Conservation (phyloP, 306 rosid genomes). For the Cucumis melo region DNA sequence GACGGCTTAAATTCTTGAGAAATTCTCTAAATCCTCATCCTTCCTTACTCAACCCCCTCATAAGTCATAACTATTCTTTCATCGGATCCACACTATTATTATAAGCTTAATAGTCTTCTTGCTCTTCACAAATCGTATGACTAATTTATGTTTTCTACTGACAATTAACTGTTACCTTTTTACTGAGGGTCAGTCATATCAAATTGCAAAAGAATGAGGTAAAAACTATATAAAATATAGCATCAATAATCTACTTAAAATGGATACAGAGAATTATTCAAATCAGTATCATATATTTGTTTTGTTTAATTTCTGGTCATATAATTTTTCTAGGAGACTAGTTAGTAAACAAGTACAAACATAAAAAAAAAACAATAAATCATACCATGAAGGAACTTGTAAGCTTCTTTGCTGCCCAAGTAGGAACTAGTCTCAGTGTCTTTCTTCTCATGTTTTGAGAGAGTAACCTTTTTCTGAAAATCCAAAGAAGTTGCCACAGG, state of each 20-base stretch:
- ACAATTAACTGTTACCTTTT: not conserved
- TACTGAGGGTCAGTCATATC: not conserved
- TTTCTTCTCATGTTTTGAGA: constrained; percentile 46
- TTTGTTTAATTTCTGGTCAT: not conserved
- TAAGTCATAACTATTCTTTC: not conserved
- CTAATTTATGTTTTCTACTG: not conserved
- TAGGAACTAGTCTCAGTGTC: constrained; percentile 19
- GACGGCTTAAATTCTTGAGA: not conserved
- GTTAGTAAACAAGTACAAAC: not conserved
- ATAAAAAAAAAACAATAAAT: not conserved
- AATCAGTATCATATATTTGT: not conserved
- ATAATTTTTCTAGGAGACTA: not conserved
- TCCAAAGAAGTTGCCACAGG: constrained; percentile 43
- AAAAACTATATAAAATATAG: not conserved
- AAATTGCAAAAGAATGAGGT: not conserved
- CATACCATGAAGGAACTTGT: constrained; percentile 50
- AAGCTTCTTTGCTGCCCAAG: constrained; percentile 40
- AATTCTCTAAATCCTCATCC: not conserved
- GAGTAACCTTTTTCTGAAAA: constrained; percentile 87
- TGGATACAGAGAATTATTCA: not conserved
- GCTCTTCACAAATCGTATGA: not conserved
- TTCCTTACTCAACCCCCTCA: not conserved
- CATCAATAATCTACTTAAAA: not conserved
- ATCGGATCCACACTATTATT: not conserved
- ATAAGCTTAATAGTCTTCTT: not conserved